Evolutionary conservation across 208 protist species (phyloP).

Genomic region (Hexamita inflata): DNA sequence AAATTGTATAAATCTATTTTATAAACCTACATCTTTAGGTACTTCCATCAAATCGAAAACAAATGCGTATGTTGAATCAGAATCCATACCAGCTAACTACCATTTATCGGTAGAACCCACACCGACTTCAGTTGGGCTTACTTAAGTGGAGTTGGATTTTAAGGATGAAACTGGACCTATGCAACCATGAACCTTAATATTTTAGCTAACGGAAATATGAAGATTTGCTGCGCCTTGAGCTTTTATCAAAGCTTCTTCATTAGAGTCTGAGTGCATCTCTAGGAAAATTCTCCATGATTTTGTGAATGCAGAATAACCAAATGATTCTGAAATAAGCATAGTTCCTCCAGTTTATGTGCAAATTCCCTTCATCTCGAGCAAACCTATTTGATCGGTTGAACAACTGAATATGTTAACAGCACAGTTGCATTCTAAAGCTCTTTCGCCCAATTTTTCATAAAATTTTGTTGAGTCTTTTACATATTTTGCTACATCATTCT

Average conservation of each 20-base stretch:
- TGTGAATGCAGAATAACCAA: constrained; percentile 10
- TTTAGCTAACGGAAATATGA: too few relatives aligned
- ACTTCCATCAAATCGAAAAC: background rate
- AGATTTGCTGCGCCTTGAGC: too few relatives aligned
- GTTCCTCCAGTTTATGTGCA: background rate
- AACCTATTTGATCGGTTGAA: constrained; percentile 10
- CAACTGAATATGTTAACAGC: constrained; percentile 15
- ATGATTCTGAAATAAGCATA: constrained; percentile 25
- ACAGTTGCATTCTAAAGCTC: background rate
- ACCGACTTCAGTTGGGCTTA: background rate
- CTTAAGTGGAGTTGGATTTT: too few relatives aligned
- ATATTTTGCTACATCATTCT: constrained; percentile 14
- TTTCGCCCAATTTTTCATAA: constrained; percentile 7
- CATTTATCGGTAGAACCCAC: background rate
- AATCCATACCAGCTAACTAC: background rate
- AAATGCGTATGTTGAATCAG: background rate
- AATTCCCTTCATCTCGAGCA: background rate
- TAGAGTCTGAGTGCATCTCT: background rate
- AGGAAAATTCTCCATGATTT: constrained; percentile 5
- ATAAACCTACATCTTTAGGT: background rate
- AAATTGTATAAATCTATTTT: background rate
- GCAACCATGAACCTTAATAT: too few relatives aligned
- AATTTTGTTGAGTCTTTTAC: background rate
- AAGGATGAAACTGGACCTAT: too few relatives aligned
- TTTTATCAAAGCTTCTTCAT: background rate